These are phyloP conservation scores for Apiotrichum veenhuisii DNA, from an alignment of 1,284 basidiomycete genomes.

Conservation along the genomic window DNA sequence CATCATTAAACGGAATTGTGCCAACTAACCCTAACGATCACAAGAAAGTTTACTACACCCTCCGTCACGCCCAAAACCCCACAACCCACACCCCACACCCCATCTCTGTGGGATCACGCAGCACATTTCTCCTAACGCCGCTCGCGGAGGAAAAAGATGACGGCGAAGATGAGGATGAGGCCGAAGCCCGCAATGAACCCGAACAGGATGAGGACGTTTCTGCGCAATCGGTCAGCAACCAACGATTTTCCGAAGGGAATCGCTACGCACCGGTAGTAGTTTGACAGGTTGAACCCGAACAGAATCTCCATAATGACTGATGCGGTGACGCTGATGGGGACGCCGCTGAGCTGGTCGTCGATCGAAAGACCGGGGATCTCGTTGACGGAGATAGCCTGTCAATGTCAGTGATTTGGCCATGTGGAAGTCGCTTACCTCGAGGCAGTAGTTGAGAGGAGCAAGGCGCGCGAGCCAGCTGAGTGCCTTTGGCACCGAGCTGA, in stretches of 20 bases:
- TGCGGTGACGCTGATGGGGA: conserved; percentile 73
- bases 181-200: conserved; percentile 76
- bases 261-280: conserved; percentile 56
- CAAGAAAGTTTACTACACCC: too few relatives aligned
- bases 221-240: conserved; percentile 14
- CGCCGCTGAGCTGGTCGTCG: conserved; percentile 68
- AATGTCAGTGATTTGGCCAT: too few relatives aligned
- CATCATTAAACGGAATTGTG: neutral
- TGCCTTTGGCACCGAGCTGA: conserved; percentile 69
- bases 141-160: conserved; percentile 72
- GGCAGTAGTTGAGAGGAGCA: conserved; percentile 54
- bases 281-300: conserved; percentile 71
- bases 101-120: too few relatives aligned
- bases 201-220: conserved; percentile 76
- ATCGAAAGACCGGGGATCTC: conserved; percentile 85
- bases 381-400: conserved; percentile 69
- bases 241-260: too few relatives aligned
- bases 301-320: conserved; percentile 71
- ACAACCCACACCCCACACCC: too few relatives aligned
- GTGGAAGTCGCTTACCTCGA: conserved; percentile 53
- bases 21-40: too few relatives aligned
- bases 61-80: too few relatives aligned
- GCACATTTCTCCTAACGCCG: conserved; percentile 50
- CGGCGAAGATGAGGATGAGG: conserved; percentile 62
- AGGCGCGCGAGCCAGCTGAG: conserved; percentile 78